Evolutionary conservation across 345 rosid genomes (phyloP).

Genomic region (Camelina neglecta): DNA sequence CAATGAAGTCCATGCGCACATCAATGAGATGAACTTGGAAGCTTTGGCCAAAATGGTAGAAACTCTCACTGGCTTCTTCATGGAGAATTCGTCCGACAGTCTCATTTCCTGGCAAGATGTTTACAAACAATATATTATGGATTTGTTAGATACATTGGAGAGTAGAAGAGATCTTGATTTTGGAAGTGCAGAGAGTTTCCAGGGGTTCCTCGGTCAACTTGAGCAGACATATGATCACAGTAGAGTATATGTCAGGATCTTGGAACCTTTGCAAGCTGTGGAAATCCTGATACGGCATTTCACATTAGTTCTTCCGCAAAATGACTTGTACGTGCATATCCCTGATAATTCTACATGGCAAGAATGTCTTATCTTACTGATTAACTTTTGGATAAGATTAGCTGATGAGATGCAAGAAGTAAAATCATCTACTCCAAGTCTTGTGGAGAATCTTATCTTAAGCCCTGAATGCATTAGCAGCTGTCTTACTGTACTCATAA

Average conservation of each 20-base stretch:
- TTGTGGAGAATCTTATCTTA: slow-evolving; percentile 47
- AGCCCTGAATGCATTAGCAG: slow-evolving; percentile 61
- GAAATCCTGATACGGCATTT: slow-evolving; percentile 69
- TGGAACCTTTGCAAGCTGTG: slow-evolving; percentile 66
- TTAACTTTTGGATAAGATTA: slow-evolving; percentile 83
- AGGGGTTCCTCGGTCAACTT: slow-evolving; percentile 59
- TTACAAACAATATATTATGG: slow-evolving; percentile 61
- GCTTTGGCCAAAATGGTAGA: slow-evolving; percentile 87
- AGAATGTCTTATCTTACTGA: slow-evolving; percentile 76
- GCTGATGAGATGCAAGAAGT: slow-evolving; percentile 79
- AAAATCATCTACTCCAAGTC: slow-evolving; percentile 44
- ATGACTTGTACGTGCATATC: slow-evolving; percentile 51
- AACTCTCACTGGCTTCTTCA: slow-evolving; percentile 50
- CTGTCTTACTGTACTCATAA: slow-evolving; percentile 69
- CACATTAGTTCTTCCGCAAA: slow-evolving; percentile 52
- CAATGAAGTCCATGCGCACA: slow-evolving; percentile 65
- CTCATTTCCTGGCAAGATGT: slow-evolving; percentile 75
- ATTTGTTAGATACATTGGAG: slow-evolving; percentile 59
- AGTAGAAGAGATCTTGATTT: slow-evolving; percentile 54
- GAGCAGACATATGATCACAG: slow-evolving; percentile 69
- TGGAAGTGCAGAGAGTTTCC: slow-evolving; percentile 71
- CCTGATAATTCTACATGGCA: slow-evolving; percentile 95
- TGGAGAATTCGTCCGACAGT: slow-evolving; percentile 55
- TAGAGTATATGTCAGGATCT: slow-evolving; percentile 59
- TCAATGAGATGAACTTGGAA: slow-evolving; percentile 66